phyloP scores from a whole-genome alignment of 2,329 filamentous ascomycete species.

The Fusarium armeniacum region DNA sequence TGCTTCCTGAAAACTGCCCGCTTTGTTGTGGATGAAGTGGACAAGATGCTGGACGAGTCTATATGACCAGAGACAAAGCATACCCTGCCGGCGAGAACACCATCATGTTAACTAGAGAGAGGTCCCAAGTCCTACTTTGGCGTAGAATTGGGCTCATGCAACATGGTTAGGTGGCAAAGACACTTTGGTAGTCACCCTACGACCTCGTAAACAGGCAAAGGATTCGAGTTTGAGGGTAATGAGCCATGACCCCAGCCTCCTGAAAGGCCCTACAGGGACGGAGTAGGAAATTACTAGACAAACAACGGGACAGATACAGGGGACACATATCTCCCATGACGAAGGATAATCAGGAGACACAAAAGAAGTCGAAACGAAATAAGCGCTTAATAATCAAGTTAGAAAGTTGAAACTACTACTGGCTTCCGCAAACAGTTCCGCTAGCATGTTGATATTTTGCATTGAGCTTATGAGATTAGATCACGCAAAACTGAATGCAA shows the following conservation, averaged over 20 bases:
- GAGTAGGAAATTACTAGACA: not conserved
- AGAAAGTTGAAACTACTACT: conserved; percentile 28
- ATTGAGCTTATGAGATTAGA: not conserved
- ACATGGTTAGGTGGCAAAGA: not conserved
- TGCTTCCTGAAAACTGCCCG: conserved; percentile 73
- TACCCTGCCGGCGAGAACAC: not conserved
- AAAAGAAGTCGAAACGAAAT: conserved; percentile 6
- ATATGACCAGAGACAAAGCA: conserved; percentile 26
- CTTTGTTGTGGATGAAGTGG: conserved; percentile 58
- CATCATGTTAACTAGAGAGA: not conserved
- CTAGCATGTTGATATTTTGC: not conserved
- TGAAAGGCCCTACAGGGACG: not conserved
- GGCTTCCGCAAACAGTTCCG: not conserved
- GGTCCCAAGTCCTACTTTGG: not conserved
- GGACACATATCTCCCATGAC: not conserved
- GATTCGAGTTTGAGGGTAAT: conserved; percentile 10
- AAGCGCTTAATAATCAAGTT: conserved; percentile 6
- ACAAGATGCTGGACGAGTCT: conserved; percentile 1
- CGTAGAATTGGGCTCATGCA: not conserved
- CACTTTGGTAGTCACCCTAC: not conserved
- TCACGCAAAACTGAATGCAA: not conserved
- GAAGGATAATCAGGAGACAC: not conserved
- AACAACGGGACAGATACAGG: not conserved
- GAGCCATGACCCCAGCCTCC: not conserved
- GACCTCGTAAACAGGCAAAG: not conserved